phyloP scores from a whole-genome alignment of 2,329 filamentous ascomycete genomes.

The Fusarium haematococcum region DNA sequence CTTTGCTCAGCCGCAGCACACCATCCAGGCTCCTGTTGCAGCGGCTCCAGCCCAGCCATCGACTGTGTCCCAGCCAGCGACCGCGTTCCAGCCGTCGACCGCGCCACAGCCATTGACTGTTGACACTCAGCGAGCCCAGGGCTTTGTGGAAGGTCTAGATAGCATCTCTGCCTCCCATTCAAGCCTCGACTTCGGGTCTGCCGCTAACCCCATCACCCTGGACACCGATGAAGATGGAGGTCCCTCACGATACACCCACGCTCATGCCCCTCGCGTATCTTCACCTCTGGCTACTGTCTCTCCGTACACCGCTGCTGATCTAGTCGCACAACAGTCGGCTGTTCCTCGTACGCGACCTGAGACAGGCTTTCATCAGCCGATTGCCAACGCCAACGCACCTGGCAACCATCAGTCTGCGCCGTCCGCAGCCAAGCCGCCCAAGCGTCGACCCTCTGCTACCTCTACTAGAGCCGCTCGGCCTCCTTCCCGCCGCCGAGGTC shows the following conservation, averaged over 20 bases:
- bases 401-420: neutral
- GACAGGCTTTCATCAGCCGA: neutral
- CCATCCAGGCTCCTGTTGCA: neutral
- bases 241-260: neutral
- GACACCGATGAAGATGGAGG: neutral
- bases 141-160: neutral
- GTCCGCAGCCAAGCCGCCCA: neutral
- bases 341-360: neutral
- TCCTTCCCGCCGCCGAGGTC: neutral
- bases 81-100: neutral
- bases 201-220: neutral
- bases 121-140: neutral
- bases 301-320: neutral
- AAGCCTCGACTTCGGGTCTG: neutral
- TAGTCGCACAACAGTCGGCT: neutral
- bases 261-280: neutral
- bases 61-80: neutral
- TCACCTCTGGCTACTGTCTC: neutral
- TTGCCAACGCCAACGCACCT: neutral
- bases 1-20: neutral
- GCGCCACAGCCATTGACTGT: neutral
- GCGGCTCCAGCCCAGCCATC: neutral
- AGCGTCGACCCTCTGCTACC: neutral
- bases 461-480: neutral
- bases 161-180: neutral